These are phyloP conservation scores for Ehretia macrophylla DNA, from an alignment of 257 asterid genomes.

Conservation along the genomic window DNA sequence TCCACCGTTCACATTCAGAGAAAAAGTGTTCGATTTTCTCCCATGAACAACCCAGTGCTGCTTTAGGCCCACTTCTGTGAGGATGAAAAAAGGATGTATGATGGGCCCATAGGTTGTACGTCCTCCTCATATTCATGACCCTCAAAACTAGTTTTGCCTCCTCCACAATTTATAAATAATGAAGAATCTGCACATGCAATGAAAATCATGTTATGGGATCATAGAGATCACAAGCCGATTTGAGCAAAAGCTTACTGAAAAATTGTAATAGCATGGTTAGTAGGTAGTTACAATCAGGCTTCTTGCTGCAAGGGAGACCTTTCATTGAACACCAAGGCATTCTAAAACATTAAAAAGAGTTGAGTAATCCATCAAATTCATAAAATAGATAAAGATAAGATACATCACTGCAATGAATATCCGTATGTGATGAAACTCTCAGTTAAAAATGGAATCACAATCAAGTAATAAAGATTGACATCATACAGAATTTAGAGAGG, in stretches of 20 bases:
- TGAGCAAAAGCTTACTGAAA: not conserved
- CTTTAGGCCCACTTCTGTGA: conserved; percentile 69
- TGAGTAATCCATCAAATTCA: no score
- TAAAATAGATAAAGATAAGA: no score
- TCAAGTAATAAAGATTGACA: no score
- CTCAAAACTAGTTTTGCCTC: conserved; percentile 32
- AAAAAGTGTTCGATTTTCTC: not conserved
- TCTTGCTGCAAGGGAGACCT: conserved; percentile 61
- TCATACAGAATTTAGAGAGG: not conserved
- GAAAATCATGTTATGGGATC: no score
- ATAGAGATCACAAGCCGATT: not conserved
- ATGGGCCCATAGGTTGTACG: conserved; percentile 34
- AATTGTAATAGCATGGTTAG: not conserved
- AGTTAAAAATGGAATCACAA: no score
- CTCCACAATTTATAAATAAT: conserved; percentile 82
- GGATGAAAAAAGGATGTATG: conserved; percentile 41
- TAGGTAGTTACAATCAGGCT: conserved; percentile 36
- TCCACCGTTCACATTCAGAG: conserved; percentile 26
- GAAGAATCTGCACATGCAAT: conserved; percentile 44
- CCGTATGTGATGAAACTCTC: no score
- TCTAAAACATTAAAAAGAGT: conserved; percentile 19
- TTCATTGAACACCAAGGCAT: conserved; percentile 63
- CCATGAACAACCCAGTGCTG: conserved; percentile 61
- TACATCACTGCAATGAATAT: no score
- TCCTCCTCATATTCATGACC: conserved; percentile 63